Evolutionary conservation across 2,329 filamentous ascomycete species (phyloP), one percentile per base, ranked within the genome.

Genomic region (Fusarium citri): DNA sequence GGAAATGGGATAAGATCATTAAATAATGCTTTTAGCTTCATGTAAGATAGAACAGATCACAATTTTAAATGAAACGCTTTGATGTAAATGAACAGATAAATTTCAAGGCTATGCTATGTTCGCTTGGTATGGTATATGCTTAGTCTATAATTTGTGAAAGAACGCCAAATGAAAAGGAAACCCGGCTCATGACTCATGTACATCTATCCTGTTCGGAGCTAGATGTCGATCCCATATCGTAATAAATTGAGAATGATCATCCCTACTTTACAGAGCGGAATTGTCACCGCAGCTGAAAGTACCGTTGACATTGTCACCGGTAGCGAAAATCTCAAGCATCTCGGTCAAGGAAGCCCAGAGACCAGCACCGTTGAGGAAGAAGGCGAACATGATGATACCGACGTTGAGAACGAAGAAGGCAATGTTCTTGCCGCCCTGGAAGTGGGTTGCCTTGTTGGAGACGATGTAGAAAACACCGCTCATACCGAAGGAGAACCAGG

Each of bases 401-500:
- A 57, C 30, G 11, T 69, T 76, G 10, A 69, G 20, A 18, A 43
- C 64, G 41, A 70, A 68, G 9, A 69, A 45, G 3, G 31, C 15
- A 5, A 68, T 76, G 49, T 53, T 53, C 49, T 53, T 53, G 15
- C 9, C 49, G 7, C 23, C n/a, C 23, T 53, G 20, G 10, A 42
- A 53, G 49, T 53, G 49, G 1, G 11, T n/a, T 2, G 5, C 23
- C 23, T 42, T 53, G 23, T 14, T 18, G 14, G 49, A 53, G 7
- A 53, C 23, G 7, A 53, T 26, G 51, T 63, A 72, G 18, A 73
- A 56, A 8, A 66, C 26, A 40, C 48, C 56, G 12, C 65, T 65
- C 26, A 72, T 48, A 20, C 71, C 68, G 16, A 69, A 73, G 0
- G 68, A 69, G 43, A 71, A 73, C 71, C 71, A 73, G 11, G 70